Base-by-base conservation (phyloP, 2,329 filamentous ascomycete genomes). In the Trichoderma simmonsii region DNA sequence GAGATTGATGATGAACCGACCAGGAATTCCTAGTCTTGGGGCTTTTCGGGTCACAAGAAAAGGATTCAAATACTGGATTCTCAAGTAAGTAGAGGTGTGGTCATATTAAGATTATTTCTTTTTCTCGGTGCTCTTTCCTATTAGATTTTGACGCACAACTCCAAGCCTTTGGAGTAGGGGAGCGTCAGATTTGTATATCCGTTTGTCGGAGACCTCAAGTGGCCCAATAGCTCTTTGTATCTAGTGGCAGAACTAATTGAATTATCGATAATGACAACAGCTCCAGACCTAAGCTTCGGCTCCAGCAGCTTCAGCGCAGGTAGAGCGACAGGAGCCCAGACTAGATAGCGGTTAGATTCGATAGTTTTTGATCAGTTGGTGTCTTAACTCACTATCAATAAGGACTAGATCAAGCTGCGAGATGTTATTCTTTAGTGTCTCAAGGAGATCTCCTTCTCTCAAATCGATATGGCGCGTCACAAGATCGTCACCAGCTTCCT, bases 321-420 rank as follows among this genome's bases (percentile, higher is more conserved):
- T 30, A 90, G 79, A 0, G 86, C 86, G 72, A 90, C 79, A 0
- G 84, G 82, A 0, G 86, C 84, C 87, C 88, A 90, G 64, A 90
- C 87, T 90, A 51, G 4, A 54, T 28, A 21, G 15, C 18, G 2
- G 9, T 61, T 62, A 54, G 60, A 57, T 18, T 6, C 15, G 6
- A 6, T 4, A 6, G 14, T 3, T 24, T 24, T 24, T 12, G n/a
- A 11, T 2, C 15, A 2, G 15, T 3, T 4, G 6, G 26, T 28
- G 1, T 3, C 3, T 18, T 3, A 18, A 84, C 88, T 81, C 79
- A 91, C 89, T 91, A 74, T 91, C 89, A 11, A 91, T 81, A n/a
- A 91, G 79, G 43, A 91, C 73, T 54, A 91, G 81, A 72, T 91
- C 87, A 48, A 91, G 80, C 34, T 83, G 76, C 1, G 82, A 79